Base-by-base conservation (phyloP, 2,329 filamentous ascomycete species). In the Ophiostoma triangulosporum region DNA sequence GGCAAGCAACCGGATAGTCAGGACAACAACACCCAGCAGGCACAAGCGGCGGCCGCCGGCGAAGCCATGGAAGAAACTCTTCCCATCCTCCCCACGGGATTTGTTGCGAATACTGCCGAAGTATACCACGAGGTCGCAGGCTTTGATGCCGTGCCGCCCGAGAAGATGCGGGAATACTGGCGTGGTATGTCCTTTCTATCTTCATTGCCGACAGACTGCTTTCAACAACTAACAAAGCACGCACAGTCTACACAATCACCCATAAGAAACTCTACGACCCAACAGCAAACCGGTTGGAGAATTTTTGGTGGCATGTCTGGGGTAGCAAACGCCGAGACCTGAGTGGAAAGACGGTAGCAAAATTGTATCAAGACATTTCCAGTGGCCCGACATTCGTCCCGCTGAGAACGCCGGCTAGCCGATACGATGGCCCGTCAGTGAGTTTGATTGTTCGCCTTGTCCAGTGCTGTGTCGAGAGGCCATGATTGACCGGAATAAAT, bases 271-370 rank as follows among this genome's bases (percentile, higher is more conserved):
- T 81, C 31, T 70, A 73, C 56, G 78, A 83, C 59, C 79, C 79
- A n/a, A 82, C 77, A 3, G 77, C 78, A 27, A 75, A 74, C 55
- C 76, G 80, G 17, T 66, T 82, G 20, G 79, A 83, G 62, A 78
- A 81, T 60, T 81, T 81, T 59, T 83, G 79, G 79, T 82, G 78
- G 74, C 78, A 81, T 61, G 76, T 83, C 52, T 78, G 77, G 72
- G 78, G 78, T 32, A 82, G 80, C 59, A 68, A 80, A 57, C 69
- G 74, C 27, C 70, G 74, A 32, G 63, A 70, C 52, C 68, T 81
- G 48, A 74, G 75, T 48, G 79, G 76, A 36, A 68, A 67, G 32
- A 70, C 71, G 12, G 68, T 83, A 46, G 78, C 80, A 54, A 71
- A 65, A 56, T 65, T 81, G 5, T 83, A 77, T 59, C 69, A 75